Evolutionary conservation across 2,329 filamentous ascomycete species (phyloP), one percentile per base, ranked within the genome.

Genomic region (Knoxdaviesia capensis): DNA sequence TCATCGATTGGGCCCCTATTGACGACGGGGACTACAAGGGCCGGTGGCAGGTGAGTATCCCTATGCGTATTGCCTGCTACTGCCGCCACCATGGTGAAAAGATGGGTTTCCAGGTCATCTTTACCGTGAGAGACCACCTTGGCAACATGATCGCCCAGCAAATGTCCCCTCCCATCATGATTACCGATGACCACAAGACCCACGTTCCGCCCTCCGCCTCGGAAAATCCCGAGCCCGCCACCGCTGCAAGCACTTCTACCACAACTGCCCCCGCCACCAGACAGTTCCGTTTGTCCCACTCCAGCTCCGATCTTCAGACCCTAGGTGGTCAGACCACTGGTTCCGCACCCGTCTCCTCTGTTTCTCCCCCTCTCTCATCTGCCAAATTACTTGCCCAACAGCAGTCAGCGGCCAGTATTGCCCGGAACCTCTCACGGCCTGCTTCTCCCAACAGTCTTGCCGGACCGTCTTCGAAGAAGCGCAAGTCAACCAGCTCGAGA

Each of bases 131-230:
- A 54, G 84, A 94, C 58, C 74, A 74, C 53, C 64, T 74, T 48
- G 81, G 78, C 51, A 75, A 76, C 38, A 63, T 94, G 32, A 64
- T 96, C 37, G 82, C 85, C 6, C 88, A 98, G 59, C 75, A 77
- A 41, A 79, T 94, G 48, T 85, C 84, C 20, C 77, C 80, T 43
- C 82, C 85, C 1, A 93, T 96, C 48, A 88, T 94, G 71, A 94
- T 96, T 48, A 96, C 90, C 1, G 88, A 98, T 55, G 88, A 98
- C 53, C 88, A 96, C 64, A 96, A 96, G 63, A 94, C 85, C 6
- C 80, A 84, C 51, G 20, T 20, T 20, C 20, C 20, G 20, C 20
- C 20, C 20, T 29, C 38, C 46, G 31, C 42, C 42, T n/a, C 47
- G 43, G 2, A 41, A 45, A 43, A 41, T 43, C 44, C 47, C 35